Conservation (phyloP, 2,329 filamentous ascomycete genomes). For the Tolypocladium amazonense region DNA sequence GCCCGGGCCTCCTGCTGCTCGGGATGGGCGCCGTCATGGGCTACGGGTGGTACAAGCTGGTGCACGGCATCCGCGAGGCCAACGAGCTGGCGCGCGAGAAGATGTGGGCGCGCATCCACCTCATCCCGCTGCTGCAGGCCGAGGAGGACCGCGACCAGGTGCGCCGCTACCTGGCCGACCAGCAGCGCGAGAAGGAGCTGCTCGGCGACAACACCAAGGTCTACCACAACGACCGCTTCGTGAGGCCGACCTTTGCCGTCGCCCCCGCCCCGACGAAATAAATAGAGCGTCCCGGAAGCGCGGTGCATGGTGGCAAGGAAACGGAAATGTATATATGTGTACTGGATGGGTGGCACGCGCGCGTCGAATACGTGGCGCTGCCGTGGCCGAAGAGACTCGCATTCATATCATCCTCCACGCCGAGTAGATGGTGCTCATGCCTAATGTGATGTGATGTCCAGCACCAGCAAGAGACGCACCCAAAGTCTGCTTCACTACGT, state of each 20-base stretch:
- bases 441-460: not conserved
- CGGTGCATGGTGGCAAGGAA: not conserved
- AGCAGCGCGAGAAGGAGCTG: slow-evolving; percentile 82
- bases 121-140: slow-evolving; percentile 87
- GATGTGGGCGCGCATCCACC: slow-evolving; percentile 94
- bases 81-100: slow-evolving; percentile 94
- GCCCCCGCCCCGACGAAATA: slow-evolving; percentile 57
- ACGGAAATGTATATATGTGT: slow-evolving; percentile 5
- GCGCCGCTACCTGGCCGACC: slow-evolving; percentile 73
- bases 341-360: not conserved
- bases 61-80: slow-evolving; percentile 76
- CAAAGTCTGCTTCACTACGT: not conserved
- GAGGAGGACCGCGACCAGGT: slow-evolving; percentile 96
- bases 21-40: slow-evolving; percentile 70
- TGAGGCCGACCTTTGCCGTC: slow-evolving; percentile 69
- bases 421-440: not conserved
- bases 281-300: slow-evolving; percentile 28
- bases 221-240: slow-evolving; percentile 83
- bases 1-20: slow-evolving; percentile 67
- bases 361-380: not conserved
- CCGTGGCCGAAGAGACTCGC: not conserved
- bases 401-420: not conserved
- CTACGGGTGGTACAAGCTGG: slow-evolving; percentile 83
- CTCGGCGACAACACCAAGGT: slow-evolving; percentile 74
- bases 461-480: not conserved